Base-by-base conservation (phyloP, 2,329 filamentous ascomycete species). In the Neonectria faginata region DNA sequence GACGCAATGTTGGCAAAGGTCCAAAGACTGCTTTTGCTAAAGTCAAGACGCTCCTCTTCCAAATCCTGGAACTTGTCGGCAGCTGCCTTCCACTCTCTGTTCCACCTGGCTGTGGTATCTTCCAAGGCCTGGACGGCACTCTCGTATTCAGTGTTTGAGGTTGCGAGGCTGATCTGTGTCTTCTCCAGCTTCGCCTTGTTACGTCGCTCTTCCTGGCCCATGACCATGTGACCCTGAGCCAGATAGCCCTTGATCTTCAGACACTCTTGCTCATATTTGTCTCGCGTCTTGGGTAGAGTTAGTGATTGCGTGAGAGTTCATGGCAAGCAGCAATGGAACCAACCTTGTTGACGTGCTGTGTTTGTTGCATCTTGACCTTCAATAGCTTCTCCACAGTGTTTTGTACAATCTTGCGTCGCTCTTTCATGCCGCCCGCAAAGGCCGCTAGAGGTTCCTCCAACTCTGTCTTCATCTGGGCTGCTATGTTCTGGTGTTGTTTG, bases 31-130 rank as follows among this genome's bases (percentile, higher is more conserved):
- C 92, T 97, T 84, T 98, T 99, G 70, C 94, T 94, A 77, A 97
- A 99, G 79, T 99, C 96, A 42, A 99, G 86, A 47, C 96, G 88
- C 80, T 99, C 96, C 79, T 99, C 97, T 80, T 99, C 96, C 12
- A 99, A 88, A 74, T 99, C 97, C 82, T 99, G 97, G 80, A 99
- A 99, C 83, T 98, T 99, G 85, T 97, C 97, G 74, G 96, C 97
- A 1, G 95, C 96, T 20, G 92, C 89, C 80, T 98, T 99, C 96
- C 96, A 99, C 78, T 99, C 96, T 73, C 95, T 88, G 77, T 99
- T 99, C 96, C 96, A 99, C 59, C 95, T 88, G 5, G 89, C 91
- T 0, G 96, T 99, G 0, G 96, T 99, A 72, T 98, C 96, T 76
- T 99, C 95, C 5, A 99, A 86, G 1, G 92, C 86, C 79, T 98